phyloP scores from a whole-genome alignment of 163 green algal genomes.

The Chloromonas sp. region DNA sequence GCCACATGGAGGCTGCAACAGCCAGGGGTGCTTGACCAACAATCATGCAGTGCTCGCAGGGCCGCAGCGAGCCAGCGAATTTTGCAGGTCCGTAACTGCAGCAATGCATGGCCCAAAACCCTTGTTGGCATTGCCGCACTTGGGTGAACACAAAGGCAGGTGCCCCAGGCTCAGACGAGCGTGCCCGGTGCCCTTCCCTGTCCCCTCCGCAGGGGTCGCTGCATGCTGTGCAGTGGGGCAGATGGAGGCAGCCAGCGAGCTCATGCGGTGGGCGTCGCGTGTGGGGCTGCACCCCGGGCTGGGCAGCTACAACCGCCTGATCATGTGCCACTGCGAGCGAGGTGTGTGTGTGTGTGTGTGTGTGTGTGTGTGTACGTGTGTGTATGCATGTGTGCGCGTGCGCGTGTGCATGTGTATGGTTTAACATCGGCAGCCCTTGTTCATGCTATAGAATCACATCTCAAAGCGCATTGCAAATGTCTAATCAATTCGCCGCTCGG shows the following conservation, averaged over 20 bases:
- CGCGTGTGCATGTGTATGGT: too few species aligned
- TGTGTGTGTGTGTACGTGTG: too few species aligned
- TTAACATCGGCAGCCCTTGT: too few species aligned
- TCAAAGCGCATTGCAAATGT: too few species aligned
- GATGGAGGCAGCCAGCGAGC: conserved; percentile 5
- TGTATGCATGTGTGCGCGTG: too few species aligned
- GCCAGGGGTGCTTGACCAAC: neutral
- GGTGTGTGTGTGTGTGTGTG: neutral
- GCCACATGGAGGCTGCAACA: too few species aligned
- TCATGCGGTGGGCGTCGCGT: conserved; percentile 11
- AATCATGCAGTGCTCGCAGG: neutral
- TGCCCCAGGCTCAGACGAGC: neutral
- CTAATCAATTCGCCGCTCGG: too few species aligned
- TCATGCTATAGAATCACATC: too few species aligned
- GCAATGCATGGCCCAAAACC: neutral
- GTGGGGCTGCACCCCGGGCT: conserved; percentile 9
- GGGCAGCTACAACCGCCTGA: conserved; percentile 21
- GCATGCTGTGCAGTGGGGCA: conserved; percentile 15
- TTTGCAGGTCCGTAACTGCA: neutral
- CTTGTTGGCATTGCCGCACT: too few species aligned
- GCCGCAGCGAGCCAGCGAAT: neutral
- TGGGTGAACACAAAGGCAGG: neutral
- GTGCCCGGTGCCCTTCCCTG: too few species aligned
- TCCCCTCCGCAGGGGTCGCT: conserved; percentile 12
- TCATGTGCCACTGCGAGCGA: conserved; percentile 14